Evolutionary conservation across 768 basidiomycete genomes (phyloP), one percentile per base, ranked within the genome.

Genomic region (Neoboletus magnificus): DNA sequence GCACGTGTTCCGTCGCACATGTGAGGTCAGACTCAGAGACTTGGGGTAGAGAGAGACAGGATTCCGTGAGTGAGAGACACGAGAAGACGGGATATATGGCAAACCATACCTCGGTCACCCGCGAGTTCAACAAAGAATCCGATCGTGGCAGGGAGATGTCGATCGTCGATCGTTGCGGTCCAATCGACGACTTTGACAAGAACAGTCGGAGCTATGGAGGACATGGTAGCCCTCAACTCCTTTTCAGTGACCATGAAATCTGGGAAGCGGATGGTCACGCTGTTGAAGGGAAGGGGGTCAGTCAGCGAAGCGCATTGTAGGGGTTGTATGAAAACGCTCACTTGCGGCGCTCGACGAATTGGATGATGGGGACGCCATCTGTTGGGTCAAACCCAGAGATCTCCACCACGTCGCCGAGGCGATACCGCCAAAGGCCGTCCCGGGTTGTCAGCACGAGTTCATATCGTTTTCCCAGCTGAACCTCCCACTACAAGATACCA

Each of bases 341-440:
- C 63, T 56, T 50, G 61, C 56, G 61, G 36, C 51, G 55, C 35
- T 52, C 58, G 22, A 60, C 39, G 18, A 59, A 68, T 32, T 42
- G 46, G 35, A 66, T 50, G 39, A 66, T 42, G 15, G 66, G 66
- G 9, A 36, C 25, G n/a, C 63, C 65, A 36, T 62, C 54, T 7
- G 20, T 44, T 1, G 64, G 42, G 18, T 61, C 59, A 23, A 67
- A 68, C 5, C 62, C 64, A 3, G 48, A 37, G 23, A 66, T 42
- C 53, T 66, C 60, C 20, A 65, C 39, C 20, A 68, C 47, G 30
- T 68, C 64, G 1, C 57, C 60, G 4, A 67, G 55, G 25, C 60
- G 54, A 49, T 65, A 65, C 2, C 63, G 60, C 66, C 66, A 66
- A 37, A 68, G 16, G 10, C 64, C 64, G 1, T 63, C 52, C 10